Percentiles rank a stretch among this genome's conserved stretches.
phyloP scores from a whole-genome alignment of 2,329 filamentous ascomycete species.

The Didymella exigua region DNA sequence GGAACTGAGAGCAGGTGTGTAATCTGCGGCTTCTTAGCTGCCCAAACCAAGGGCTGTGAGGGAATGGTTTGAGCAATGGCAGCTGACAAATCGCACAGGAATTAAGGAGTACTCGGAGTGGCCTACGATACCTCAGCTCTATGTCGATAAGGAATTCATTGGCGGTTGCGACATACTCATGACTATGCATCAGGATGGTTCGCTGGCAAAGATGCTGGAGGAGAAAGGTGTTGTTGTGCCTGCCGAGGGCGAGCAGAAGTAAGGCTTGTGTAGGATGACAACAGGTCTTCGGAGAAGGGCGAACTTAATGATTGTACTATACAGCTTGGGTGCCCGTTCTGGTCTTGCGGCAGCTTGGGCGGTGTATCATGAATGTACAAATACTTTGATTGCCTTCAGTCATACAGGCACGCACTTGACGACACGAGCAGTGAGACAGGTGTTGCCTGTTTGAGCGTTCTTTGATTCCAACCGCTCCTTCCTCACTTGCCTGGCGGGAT shows the following conservation, averaged over 20 bases:
- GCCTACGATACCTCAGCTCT: conserved; percentile 97
- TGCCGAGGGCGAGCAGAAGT: conserved; percentile 33
- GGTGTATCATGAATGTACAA: conserved; percentile 1
- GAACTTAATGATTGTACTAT: conserved; percentile 5
- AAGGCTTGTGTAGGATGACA: not conserved
- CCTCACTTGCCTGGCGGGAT: not conserved
- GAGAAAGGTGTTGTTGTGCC: conserved; percentile 86
- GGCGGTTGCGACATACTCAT: conserved; percentile 98
- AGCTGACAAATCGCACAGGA: conserved; percentile 58
- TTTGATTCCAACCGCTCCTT: not conserved
- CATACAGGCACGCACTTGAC: not conserved
- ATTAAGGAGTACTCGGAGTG: conserved; percentile 99
- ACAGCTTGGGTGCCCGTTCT: not conserved
- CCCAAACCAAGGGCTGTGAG: not conserved
- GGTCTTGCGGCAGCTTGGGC: not conserved
- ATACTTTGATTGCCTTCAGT: not conserved
- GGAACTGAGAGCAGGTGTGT: conserved; percentile 76
- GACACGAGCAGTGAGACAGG: not conserved
- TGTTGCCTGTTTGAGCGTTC: not conserved
- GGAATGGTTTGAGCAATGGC: not conserved
- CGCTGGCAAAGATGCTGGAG: conserved; percentile 87
- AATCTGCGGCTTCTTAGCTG: not conserved
- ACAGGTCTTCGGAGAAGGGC: not conserved
- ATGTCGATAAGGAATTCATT: conserved; percentile 93
- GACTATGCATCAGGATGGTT: conserved; percentile 95